phyloP scores from a whole-genome alignment of 1,284 basidiomycete species.

The Chiua sp. region DNA sequence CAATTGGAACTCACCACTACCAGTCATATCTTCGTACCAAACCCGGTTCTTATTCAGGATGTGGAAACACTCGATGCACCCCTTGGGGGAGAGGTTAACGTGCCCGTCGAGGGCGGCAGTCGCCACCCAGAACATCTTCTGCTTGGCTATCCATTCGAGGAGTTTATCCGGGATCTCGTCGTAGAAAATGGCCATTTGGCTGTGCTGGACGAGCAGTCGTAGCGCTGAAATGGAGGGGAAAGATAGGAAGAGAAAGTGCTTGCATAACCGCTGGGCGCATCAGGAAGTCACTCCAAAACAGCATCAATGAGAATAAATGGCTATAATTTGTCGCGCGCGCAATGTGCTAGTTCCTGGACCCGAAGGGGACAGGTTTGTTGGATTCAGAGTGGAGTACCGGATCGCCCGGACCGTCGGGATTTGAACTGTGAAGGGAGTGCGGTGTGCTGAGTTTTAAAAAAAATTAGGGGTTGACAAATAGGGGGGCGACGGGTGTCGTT shows the following conservation, averaged over 20 bases:
- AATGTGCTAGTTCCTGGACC: conserved; percentile 47
- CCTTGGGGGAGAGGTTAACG: conserved; percentile 61
- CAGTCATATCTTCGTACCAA: conserved; percentile 66
- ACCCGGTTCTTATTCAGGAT: conserved; percentile 51
- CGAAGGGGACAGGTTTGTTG: no score
- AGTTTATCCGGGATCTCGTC: conserved; percentile 51
- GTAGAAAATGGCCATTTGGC: conserved; percentile 40
- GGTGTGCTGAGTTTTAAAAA: no score
- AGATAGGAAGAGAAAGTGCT: not conserved
- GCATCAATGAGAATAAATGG: no score
- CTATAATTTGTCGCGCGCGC: no score
- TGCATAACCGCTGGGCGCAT: no score
- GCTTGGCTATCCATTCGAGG: conserved; percentile 54
- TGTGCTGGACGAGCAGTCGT: not conserved
- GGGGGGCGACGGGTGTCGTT: no score
- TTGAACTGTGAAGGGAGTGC: no score
- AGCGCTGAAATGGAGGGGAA: not conserved
- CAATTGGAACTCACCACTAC: conserved; percentile 49
- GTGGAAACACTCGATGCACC: conserved; percentile 46
- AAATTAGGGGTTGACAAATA: no score
- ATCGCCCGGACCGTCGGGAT: no score
- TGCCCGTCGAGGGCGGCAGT: conserved; percentile 60
- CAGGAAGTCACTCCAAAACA: no score
- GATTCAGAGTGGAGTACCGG: no score
- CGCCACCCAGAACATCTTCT: conserved; percentile 65